Base-by-base conservation (phyloP, 1,139 yeast genomes). In the Yamadazyma dushanensis region DNA sequence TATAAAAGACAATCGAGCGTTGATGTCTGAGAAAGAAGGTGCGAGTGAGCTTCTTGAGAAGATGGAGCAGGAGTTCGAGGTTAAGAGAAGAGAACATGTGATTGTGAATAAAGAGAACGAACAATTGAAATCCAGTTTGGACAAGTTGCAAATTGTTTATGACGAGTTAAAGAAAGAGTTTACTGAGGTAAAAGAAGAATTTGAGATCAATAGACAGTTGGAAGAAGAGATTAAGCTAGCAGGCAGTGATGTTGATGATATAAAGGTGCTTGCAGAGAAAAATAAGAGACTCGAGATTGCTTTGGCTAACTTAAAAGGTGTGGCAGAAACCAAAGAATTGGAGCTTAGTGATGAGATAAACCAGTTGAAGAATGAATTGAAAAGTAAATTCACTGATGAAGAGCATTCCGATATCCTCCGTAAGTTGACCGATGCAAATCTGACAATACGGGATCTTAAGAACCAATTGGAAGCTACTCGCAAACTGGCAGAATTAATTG, bases 71-170 rank as follows among this genome's bases (percentile, higher is more conserved):
- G 53, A 13, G 4, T 23, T 23, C 16, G 32, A 72, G n/a, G 78
- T 76, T 29, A 57, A 65, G 0, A 42, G 49, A 19, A 41, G 80
- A 13, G 90, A 83, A 45, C 59, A 73, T 51, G 53, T 74, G 1
- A 56, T 72, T 1, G 63, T 80, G 2, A 89, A 82, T 36, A 67
- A 70, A 38, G 83, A 75, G 41, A 70, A 70, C 49, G n/a, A n/a
- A n/a, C n/a, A n/a, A n/a, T n/a, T n/a, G n/a, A n/a, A n/a, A n/a
- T n/a, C n/a, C n/a, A 52, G 59, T 28, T 40, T 67, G 11, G 51
- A 53, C 2, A 51, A 50, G 3, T 47, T 78, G 16, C 59, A 61
- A 21, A 40, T 33, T 7, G 63, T 67, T 31, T 65, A 73, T 39
- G 64, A 63, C 11, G 61, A 58, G 7, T 51, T 77, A 31, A 53